phyloP scores from a whole-genome alignment of 2,329 filamentous ascomycete genomes.

The Elsinoe necatrix region DNA sequence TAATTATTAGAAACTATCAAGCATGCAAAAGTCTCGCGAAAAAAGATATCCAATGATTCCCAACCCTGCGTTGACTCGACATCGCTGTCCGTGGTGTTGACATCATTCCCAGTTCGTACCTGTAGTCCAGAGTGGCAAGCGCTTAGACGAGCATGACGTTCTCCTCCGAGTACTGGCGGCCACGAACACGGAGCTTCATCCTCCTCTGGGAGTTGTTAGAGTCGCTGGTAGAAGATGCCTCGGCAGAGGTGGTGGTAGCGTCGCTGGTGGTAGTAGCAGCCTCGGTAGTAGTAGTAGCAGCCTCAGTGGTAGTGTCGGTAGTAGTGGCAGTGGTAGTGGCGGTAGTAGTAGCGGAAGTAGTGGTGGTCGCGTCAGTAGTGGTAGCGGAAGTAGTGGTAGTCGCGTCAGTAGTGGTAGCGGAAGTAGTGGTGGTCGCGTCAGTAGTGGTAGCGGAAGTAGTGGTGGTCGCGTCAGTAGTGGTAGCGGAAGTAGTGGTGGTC shows the following conservation, averaged over 20 bases:
- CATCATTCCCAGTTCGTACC: background rate
- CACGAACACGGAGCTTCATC: slow-evolving; percentile 1
- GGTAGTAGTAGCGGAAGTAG: background rate
- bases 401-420: background rate
- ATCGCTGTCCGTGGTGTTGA: background rate
- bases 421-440: background rate
- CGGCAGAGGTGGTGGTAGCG: background rate
- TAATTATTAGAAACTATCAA: slow-evolving; percentile 8
- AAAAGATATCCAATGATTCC: background rate
- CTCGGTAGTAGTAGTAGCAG: background rate
- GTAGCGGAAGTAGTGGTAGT: background rate
- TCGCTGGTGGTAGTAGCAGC: background rate
- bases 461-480: background rate
- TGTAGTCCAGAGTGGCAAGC: background rate
- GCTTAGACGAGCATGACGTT: background rate
- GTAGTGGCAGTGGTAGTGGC: background rate
- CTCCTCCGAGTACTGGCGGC: slow-evolving; percentile 10
- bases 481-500: background rate
- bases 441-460: background rate
- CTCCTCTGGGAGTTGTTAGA: background rate
- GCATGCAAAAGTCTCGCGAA: background rate
- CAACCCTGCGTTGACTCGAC: background rate
- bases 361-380: background rate
- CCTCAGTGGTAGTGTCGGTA: background rate
- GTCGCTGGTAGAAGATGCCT: background rate